Conservation (phyloP, 345 rosid genomes). For the Durio zibethinus region DNA sequence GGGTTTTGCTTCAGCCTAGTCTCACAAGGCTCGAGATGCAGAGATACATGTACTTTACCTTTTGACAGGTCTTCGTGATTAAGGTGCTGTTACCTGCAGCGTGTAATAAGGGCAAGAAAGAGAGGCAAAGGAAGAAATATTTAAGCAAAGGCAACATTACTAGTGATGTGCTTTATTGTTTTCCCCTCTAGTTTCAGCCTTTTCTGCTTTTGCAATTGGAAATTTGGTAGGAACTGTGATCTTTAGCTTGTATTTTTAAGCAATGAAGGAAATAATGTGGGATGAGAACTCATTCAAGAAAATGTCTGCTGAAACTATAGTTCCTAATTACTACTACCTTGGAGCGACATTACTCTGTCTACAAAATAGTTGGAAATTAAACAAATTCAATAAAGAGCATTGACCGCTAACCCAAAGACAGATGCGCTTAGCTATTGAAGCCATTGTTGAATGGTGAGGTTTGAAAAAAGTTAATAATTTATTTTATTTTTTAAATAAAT, state of each 20-base stretch:
- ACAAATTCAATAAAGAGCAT: no score
- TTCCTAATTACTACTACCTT: no score
- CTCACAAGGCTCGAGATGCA: conserved; percentile 41
- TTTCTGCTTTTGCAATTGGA: not conserved
- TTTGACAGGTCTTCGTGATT: conserved; percentile 35
- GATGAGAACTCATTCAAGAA: not conserved
- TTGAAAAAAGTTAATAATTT: no score
- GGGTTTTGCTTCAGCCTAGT: no score
- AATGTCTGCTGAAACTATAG: no score
- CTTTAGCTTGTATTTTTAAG: not conserved
- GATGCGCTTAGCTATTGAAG: no score
- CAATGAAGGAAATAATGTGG: not conserved
- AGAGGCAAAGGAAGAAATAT: conserved; percentile 16
- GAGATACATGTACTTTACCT: conserved; percentile 32
- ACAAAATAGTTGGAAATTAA: no score
- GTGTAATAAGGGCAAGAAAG: not conserved
- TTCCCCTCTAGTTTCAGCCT: not conserved
- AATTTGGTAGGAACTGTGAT: not conserved
- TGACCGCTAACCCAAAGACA: no score
- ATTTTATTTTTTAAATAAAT: no score
- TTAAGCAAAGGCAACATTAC: conserved; percentile 12
- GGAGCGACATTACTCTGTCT: no score
- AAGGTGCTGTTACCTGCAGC: not conserved
- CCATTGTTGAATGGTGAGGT: no score
- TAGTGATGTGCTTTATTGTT: conserved; percentile 21